phyloP scores from a whole-genome alignment of 352 stramenopile genomes.

The Phytophthora pini region DNA sequence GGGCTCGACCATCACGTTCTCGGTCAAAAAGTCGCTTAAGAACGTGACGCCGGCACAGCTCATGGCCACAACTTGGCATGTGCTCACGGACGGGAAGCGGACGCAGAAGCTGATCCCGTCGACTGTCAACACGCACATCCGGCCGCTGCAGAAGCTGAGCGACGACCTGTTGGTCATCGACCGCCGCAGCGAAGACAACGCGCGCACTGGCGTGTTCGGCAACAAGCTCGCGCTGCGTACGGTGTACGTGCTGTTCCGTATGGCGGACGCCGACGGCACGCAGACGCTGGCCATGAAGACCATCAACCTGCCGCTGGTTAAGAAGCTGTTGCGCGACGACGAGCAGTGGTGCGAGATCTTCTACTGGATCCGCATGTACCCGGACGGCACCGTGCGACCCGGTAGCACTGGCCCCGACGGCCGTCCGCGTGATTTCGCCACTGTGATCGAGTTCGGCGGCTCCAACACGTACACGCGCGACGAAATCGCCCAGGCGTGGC shows the following conservation, averaged over 20 bases:
- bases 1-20: slow-evolving; percentile 57
- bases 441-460: slow-evolving; percentile 51
- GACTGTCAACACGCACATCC: slow-evolving; percentile 46
- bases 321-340: slow-evolving; percentile 43
- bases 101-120: slow-evolving; percentile 46
- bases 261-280: slow-evolving; percentile 27
- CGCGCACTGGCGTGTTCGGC: slow-evolving; percentile 21
- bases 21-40: slow-evolving; percentile 48
- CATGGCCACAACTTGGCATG: slow-evolving; percentile 44
- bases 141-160: slow-evolving; percentile 51
- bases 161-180: slow-evolving; percentile 57
- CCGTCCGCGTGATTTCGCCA: slow-evolving; percentile 5
- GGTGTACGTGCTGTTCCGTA: slow-evolving; percentile 52
- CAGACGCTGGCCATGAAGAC: slow-evolving; percentile 68
- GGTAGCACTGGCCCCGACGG: slow-evolving; percentile 2
- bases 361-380: slow-evolving; percentile 58
- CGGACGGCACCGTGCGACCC: slow-evolving; percentile 10
- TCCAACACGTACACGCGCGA: slow-evolving; percentile 60
- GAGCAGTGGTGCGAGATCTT: slow-evolving; percentile 73
- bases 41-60: slow-evolving; percentile 35
- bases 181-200: slow-evolving; percentile 45
- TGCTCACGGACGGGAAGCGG: slow-evolving; percentile 43
- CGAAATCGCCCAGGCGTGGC: slow-evolving; percentile 51
- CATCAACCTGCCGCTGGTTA: slow-evolving; percentile 56
- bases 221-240: slow-evolving; percentile 53